phyloP scores from a whole-genome alignment of 768 basidiomycete species.

The Boletus reticulatus region DNA sequence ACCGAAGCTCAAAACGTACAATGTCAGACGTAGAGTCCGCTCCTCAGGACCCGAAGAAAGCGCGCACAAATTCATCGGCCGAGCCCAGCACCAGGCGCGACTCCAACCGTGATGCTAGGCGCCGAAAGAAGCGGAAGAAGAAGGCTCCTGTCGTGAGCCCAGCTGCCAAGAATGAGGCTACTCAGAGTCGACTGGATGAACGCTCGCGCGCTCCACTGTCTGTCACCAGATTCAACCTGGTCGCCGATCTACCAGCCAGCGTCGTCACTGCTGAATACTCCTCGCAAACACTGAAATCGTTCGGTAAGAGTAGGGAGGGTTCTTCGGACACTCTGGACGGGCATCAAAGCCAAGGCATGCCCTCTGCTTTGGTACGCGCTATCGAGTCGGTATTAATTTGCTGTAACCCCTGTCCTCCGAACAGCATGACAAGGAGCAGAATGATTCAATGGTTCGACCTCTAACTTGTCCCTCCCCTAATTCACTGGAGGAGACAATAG shows the following conservation, averaged over 20 bases:
- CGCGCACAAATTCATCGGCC: conserved; percentile 18
- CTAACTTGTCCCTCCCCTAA: not conserved
- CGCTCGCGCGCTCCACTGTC: conserved; percentile 18
- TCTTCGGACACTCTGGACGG: not conserved
- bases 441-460: not conserved
- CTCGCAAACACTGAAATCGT: not conserved
- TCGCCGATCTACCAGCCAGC: conserved; percentile 1
- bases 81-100: conserved; percentile 18
- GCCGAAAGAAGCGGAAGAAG: conserved; percentile 29
- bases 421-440: conserved; percentile 6
- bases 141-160: conserved; percentile 24
- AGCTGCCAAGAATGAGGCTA: conserved; percentile 8
- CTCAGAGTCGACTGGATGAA: conserved; percentile 7
- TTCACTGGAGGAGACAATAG: conserved; percentile 28
- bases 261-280: not conserved
- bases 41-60: conserved; percentile 23
- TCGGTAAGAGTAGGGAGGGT: not conserved
- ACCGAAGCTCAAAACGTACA: conserved; percentile 11
- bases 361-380: conserved; percentile 15
- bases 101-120: conserved; percentile 24
- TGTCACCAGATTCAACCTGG: conserved; percentile 26
- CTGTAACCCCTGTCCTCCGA: conserved; percentile 5
- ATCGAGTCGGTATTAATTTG: not conserved
- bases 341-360: conserved; percentile 2
- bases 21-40: conserved; percentile 26